Evolutionary conservation across 805 yeast genomes (phyloP), one percentile per base, ranked within the genome.

Genomic region (Metschnikowia kunwiensis): DNA sequence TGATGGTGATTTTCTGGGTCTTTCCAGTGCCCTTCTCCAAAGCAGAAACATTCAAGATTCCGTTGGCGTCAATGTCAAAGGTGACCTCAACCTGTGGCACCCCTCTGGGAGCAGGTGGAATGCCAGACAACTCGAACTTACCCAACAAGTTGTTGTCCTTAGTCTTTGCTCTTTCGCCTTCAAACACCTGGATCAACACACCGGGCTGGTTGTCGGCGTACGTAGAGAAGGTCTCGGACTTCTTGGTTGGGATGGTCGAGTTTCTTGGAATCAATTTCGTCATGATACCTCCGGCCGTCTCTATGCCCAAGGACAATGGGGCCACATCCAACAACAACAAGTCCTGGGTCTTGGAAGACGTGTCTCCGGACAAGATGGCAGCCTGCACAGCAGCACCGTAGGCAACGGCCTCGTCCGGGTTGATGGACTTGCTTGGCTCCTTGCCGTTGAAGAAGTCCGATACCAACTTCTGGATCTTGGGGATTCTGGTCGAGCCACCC

Each of bases 341-440:
- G 68, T 88, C 97, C 75, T 88, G 96, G 45, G 96, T 89, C 83
- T 87, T 87, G 46, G 95, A 81, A 27, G 96, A 88, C 54, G 91
- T 82, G 71, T 88, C 96, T 74, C 97, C 97, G 44, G 96, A 80
- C 63, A 88, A 78, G 62, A 88, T 88, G 53, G 96, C 96, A 53
- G 96, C 96, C 76, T 88, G 97, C 53, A 88, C 96, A 47, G 96
- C 96, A 54, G 97, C 97, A 82, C 97, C 96, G 74, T 88, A 88
- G 60, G 97, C 97, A 69, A 88, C 97, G 60, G 97, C 97, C 75
- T 88, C 97, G 77, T 88, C 97, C 55, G 97, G 96, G 80, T 88
- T 88, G 70, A 88, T 88, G 36, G 96, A 86, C 74, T 81, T 85
- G 77, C 86, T 86, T 70, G 95, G 95, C 73, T 88, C 95, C 75